Base-by-base conservation (phyloP, 768 basidiomycete genomes). In the Leccinum subgranulosum region DNA sequence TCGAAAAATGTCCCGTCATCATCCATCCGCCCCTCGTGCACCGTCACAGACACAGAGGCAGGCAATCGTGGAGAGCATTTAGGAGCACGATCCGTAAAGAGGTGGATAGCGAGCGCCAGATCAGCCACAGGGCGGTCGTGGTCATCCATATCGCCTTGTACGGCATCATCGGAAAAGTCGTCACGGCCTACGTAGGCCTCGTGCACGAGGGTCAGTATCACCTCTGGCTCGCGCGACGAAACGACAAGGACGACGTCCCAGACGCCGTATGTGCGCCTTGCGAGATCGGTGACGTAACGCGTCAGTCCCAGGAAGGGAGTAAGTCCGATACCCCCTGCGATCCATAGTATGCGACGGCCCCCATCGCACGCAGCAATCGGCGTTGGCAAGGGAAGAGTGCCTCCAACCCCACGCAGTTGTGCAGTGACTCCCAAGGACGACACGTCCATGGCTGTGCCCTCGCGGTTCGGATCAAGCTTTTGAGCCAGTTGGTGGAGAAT, bases 231-330 rank as follows among this genome's bases (percentile, higher is more conserved):
- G 21, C 79, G 75, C 2, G 83, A 80, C 2, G 84, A 78, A 3
- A 85, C 58, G 4, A 78, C 67, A 28, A 86, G 72, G 0, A 71
- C 70, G n/a, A 86, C 73, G 59, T 83, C 77, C 69, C 72, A 71
- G n/a, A 59, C 27, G 3, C 67, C 68, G 9, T 60, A 57, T 59
- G 51, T 57, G 27, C 49, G 39, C 45, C 56, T 54, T 25, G 60
- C 53, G 17, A 68, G 61, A 12, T 56, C 50, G 17, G 61, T 54
- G 14, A 66, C 59, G 9, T 67, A 41, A 17, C 56, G 54, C 1
- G 84, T 73, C 79, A 86, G 78, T 27, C 78, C 77, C n/a, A 87
- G 64, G 68, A 84, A 87, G 0, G 84, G 85, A 17, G 86, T 87
- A 19, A 87, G 49, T 3, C 86, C 85, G 41, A 87, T 86, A 1